Evolutionary conservation across 306 rosid genomes (phyloP), one percentile per base, ranked within the genome.

Genomic region (Albizia julibrissin): DNA sequence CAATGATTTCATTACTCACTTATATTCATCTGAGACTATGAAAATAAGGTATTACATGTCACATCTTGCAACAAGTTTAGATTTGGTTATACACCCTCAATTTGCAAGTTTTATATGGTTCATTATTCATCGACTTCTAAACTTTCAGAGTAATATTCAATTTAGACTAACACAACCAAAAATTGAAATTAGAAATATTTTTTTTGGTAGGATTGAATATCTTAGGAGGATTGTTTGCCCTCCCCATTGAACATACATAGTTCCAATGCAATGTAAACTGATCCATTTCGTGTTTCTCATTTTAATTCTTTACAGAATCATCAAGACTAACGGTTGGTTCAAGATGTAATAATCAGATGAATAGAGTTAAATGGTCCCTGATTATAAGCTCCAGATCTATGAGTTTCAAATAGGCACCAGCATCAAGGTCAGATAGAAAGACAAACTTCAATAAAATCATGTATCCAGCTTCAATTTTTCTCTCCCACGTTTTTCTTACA

Each of bases 371-470:
- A 29, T 29, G 74, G 64, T 40, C 62, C 59, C n/a, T 18, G 59
- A n/a, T 69, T 69, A 59, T 29, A 82, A 59, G 71, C 58, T 49
- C 54, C n/a, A 72, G 49, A n/a, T 78, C 82, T 59, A 33, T 69
- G 44, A 61, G 64, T 71, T 72, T 71, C 31, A 78, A 40, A 72
- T 10, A 72, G 65, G 40, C 69, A 34, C 16, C 47, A 3, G 39
- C 16, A 31, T 67, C 77, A 34, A 31, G 71, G 13, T 31, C 13
- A 74, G 31, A 67, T 43, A 74, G 84, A 75, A 79, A 74, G 47
- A 29, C 71, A 84, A 27, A 84, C 67, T 43, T 68, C 13, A 47
- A 43, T 39, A 71, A 68, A 79, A 70, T 68, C 26, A 65, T 22
- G 34, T 21, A 27, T 46, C 42, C 69, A 43, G 40, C 58, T 27